Evolutionary conservation across 345 rosid genomes (phyloP).

Genomic region (Salix purpurea): DNA sequence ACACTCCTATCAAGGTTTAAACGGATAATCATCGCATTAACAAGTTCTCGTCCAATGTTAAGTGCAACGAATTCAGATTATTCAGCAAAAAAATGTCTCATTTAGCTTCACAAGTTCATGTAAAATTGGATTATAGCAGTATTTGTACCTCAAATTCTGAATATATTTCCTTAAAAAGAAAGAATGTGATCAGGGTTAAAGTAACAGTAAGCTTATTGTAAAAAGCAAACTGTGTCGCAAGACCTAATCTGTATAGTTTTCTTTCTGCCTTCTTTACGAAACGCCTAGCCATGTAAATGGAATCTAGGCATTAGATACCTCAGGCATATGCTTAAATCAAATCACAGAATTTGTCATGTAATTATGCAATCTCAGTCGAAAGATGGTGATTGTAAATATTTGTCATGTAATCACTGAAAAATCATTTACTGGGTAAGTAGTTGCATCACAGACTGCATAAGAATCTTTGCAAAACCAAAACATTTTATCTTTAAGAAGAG

Average conservation of each 20-base stretch:
- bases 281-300: not conserved
- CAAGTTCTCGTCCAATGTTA: too few relatives aligned
- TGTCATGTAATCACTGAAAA: slow-evolving; percentile 4
- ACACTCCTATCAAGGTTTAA: too few relatives aligned
- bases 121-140: too few relatives aligned
- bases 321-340: not conserved
- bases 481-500: not conserved
- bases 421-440: not conserved
- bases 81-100: too few relatives aligned
- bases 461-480: too few relatives aligned
- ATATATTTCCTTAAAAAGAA: not conserved
- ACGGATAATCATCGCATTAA: too few relatives aligned
- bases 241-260: not conserved
- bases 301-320: slow-evolving; percentile 9
- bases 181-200: not conserved
- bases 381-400: slow-evolving; percentile 10
- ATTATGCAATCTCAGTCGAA: slow-evolving; percentile 14
- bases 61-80: too few relatives aligned
- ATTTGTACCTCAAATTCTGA: too few relatives aligned
- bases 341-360: not conserved
- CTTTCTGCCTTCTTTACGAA: slow-evolving; percentile 9
- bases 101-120: too few relatives aligned
- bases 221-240: slow-evolving; percentile 17
- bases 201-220: not conserved
- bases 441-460: slow-evolving; percentile 15